These are phyloP conservation scores for Lachnellula cervina DNA, from an alignment of 2,329 filamentous ascomycete species.

Conservation along the genomic window DNA sequence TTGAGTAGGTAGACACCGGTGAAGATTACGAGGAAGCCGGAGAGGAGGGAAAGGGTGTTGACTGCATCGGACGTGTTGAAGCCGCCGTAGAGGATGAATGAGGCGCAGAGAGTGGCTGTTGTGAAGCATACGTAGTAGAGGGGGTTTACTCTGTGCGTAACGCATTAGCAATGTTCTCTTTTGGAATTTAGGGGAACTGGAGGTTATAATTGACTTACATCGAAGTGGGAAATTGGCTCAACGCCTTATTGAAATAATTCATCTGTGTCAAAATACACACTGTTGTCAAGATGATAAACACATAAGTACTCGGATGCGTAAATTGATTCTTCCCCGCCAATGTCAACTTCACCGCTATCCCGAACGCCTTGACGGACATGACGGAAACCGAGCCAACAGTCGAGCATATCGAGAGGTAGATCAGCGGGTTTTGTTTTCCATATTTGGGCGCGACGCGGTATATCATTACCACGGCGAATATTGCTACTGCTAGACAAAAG, in stretches of 20 bases:
- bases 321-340: constrained; percentile 94
- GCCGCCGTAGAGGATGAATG: constrained; percentile 91
- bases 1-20: constrained; percentile 94
- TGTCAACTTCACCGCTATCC: constrained; percentile 93
- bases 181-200: background rate
- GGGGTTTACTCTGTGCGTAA: constrained; percentile 56
- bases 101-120: constrained; percentile 87
- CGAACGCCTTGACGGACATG: constrained; percentile 99
- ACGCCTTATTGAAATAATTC: constrained; percentile 99
- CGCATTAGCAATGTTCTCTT: constrained; percentile 8
- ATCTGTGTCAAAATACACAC: constrained; percentile 98
- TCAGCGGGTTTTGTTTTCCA: constrained; percentile 90
- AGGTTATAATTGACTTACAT: constrained; percentile 63
- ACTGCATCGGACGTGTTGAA: constrained; percentile 93
- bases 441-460: constrained; percentile 87
- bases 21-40: constrained; percentile 92
- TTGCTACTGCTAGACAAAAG: constrained; percentile 73
- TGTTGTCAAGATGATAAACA: constrained; percentile 87
- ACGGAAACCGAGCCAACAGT: constrained; percentile 95
- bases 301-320: constrained; percentile 88
- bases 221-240: constrained; percentile 94
- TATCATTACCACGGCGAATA: constrained; percentile 91
- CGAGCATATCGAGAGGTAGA: constrained; percentile 97
- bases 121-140: constrained; percentile 97
- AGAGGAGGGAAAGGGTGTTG: constrained; percentile 87